Conservation (phyloP, 257 asterid species). For the Jasminum sambac region DNA sequence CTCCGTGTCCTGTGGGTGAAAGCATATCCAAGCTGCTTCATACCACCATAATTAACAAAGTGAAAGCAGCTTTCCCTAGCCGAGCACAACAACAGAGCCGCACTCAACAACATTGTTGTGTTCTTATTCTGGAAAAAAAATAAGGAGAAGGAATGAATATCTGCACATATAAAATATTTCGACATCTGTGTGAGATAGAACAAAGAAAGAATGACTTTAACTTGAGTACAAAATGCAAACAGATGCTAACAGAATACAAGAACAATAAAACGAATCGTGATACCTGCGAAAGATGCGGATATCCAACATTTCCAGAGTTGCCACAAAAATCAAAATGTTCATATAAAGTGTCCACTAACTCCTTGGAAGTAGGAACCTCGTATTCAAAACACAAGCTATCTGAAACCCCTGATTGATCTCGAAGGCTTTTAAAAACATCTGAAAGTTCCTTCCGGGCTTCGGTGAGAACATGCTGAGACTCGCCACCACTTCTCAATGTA, state of each 20-base stretch:
- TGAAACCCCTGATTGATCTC: constrained; percentile 39
- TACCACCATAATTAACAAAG: constrained; percentile 75
- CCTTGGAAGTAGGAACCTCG: constrained; percentile 63
- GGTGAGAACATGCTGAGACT: constrained; percentile 40
- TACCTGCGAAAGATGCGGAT: constrained; percentile 67
- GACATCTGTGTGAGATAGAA: constrained; percentile 1
- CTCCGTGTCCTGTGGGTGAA: constrained; percentile 44
- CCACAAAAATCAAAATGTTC: constrained; percentile 42
- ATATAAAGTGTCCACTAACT: constrained; percentile 58
- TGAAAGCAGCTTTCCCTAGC: constrained; percentile 81
- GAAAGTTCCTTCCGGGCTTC: constrained; percentile 63
- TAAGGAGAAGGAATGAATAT: constrained; percentile 26
- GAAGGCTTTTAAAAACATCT: constrained; percentile 46
- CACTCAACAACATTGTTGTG: constrained; percentile 58
- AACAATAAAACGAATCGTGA: constrained; percentile 17
- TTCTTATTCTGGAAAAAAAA: constrained; percentile 62
- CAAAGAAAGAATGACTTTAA: constrained; percentile 11
- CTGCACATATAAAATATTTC: constrained; percentile 1
- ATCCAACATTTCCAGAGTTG: constrained; percentile 43
- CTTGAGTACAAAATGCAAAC: constrained; percentile 22
- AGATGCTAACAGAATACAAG: constrained; percentile 20
- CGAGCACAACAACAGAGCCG: constrained; percentile 76
- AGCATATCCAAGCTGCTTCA: constrained; percentile 83
- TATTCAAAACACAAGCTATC: constrained; percentile 52
- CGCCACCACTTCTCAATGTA: constrained; percentile 32